phyloP scores from a whole-genome alignment of 345 rosid species.

The Heritiera fomes region DNA sequence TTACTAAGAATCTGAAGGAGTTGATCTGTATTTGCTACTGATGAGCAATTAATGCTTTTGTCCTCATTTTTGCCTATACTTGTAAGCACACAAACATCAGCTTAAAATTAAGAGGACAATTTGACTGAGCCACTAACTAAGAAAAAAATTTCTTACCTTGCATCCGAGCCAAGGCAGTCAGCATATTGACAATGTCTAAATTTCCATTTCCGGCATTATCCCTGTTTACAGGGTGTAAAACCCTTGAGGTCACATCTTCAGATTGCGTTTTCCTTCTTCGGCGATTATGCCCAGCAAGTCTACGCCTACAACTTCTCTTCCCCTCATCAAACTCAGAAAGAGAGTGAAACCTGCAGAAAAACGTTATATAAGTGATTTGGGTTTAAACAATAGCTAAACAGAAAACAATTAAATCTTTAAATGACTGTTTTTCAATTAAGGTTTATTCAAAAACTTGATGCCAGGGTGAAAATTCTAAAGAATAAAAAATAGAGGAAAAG shows the following conservation, averaged over 20 bases:
- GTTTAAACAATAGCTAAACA: not conserved
- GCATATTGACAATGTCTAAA: slow-evolving; percentile 67
- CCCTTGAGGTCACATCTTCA: slow-evolving; percentile 62
- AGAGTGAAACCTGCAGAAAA: slow-evolving; percentile 30
- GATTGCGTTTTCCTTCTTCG: slow-evolving; percentile 47
- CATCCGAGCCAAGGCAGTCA: slow-evolving; percentile 58
- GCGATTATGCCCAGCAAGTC: slow-evolving; percentile 34
- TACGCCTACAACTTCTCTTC: slow-evolving; percentile 34
- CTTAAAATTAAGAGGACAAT: slow-evolving; percentile 12
- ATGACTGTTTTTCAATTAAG: not conserved
- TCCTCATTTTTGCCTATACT: slow-evolving; percentile 59
- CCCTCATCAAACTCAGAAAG: slow-evolving; percentile 27
- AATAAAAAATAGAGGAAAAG: not conserved
- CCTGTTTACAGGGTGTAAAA: slow-evolving; percentile 47
- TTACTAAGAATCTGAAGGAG: slow-evolving; percentile 74
- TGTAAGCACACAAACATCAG: slow-evolving; percentile 18
- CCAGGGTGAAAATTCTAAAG: not conserved
- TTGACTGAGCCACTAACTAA: not conserved
- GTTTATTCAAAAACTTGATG: not conserved
- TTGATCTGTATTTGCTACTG: slow-evolving; percentile 65
- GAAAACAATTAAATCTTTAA: not conserved
- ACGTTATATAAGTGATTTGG: not conserved
- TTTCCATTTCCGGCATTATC: slow-evolving; percentile 40
- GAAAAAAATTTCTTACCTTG: slow-evolving; percentile 57
- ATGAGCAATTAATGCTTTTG: slow-evolving; percentile 33